Evolutionary conservation across 2,329 filamentous ascomycete species (phyloP).

Genomic region (Ophioceras dolichostomum): DNA sequence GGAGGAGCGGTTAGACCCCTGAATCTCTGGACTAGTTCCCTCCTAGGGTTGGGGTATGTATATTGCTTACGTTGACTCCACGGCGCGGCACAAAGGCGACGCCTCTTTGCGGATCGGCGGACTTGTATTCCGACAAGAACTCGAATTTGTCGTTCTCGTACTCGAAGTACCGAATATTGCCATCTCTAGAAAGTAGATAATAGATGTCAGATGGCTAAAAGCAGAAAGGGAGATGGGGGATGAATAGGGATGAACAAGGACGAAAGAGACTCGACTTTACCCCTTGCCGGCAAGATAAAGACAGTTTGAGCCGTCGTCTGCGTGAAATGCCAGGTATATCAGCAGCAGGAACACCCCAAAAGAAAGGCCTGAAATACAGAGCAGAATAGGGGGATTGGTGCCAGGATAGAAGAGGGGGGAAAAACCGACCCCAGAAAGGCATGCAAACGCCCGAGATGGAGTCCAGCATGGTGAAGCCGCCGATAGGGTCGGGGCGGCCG

Average conservation of each 20-base stretch:
- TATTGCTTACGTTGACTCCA: constrained; percentile 68
- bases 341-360: constrained; percentile 6
- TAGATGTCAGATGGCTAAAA: too few species aligned
- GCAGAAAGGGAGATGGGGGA: too few species aligned
- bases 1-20: too few species aligned
- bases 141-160: constrained; percentile 99
- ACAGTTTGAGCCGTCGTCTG: constrained; percentile 83
- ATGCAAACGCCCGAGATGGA: constrained; percentile 97
- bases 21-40: too few species aligned
- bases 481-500: constrained; percentile 73
- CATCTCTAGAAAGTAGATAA: constrained; percentile 51
- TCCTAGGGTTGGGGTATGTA: too few species aligned
- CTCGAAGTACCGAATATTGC: constrained; percentile 98
- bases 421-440: constrained; percentile 78
- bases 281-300: constrained; percentile 96
- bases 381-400: background rate
- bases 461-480: constrained; percentile 81
- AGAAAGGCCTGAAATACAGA: background rate
- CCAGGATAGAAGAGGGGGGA: constrained; percentile 13
- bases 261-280: too few species aligned
- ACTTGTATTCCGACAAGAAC: constrained; percentile 94
- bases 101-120: constrained; percentile 85
- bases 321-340: constrained; percentile 5
- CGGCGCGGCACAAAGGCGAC: constrained; percentile 91
- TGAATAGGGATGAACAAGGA: too few species aligned